These are phyloP conservation scores for Exophiala oligosperma DNA, from an alignment of 2,329 filamentous ascomycete species.

Conservation along the genomic window DNA sequence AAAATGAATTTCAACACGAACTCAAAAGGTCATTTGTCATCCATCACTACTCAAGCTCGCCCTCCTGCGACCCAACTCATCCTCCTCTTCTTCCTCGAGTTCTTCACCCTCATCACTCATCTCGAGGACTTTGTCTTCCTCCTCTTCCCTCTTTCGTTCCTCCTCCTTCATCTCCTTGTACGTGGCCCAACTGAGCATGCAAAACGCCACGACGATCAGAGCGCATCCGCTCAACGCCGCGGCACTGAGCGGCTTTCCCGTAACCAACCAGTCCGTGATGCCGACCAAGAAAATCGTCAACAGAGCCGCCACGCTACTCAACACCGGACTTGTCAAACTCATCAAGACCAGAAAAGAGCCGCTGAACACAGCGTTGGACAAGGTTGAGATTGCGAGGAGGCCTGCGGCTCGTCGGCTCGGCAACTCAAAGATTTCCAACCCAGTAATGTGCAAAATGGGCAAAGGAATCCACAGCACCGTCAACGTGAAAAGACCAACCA, in stretches of 20 bases:
- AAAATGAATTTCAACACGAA: too few relatives aligned
- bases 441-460: slow-evolving; percentile 75
- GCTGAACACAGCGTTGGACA: slow-evolving; percentile 88
- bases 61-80: neutral
- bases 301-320: slow-evolving; percentile 88
- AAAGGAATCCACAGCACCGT: slow-evolving; percentile 88
- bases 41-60: neutral
- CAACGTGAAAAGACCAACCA: slow-evolving; percentile 85
- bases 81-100: neutral
- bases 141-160: slow-evolving; percentile 56
- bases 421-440: slow-evolving; percentile 79
- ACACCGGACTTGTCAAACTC: slow-evolving; percentile 84
- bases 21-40: too few relatives aligned
- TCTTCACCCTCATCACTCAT: slow-evolving; percentile 38
- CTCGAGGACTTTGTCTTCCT: slow-evolving; percentile 45
- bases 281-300: slow-evolving; percentile 97
- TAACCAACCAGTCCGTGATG: slow-evolving; percentile 83
- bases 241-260: slow-evolving; percentile 70
- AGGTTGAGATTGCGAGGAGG: slow-evolving; percentile 76
- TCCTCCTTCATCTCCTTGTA: slow-evolving; percentile 92
- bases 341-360: slow-evolving; percentile 93
- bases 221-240: slow-evolving; percentile 80
- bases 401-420: slow-evolving; percentile 75
- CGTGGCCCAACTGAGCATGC: slow-evolving; percentile 85
- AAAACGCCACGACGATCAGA: slow-evolving; percentile 84